A percentile compares a stretch with the other conserved stretches of the same genome.
Conservation (phyloP, 2,329 filamentous ascomycete genomes). For the Clarireedia monteithiana region DNA sequence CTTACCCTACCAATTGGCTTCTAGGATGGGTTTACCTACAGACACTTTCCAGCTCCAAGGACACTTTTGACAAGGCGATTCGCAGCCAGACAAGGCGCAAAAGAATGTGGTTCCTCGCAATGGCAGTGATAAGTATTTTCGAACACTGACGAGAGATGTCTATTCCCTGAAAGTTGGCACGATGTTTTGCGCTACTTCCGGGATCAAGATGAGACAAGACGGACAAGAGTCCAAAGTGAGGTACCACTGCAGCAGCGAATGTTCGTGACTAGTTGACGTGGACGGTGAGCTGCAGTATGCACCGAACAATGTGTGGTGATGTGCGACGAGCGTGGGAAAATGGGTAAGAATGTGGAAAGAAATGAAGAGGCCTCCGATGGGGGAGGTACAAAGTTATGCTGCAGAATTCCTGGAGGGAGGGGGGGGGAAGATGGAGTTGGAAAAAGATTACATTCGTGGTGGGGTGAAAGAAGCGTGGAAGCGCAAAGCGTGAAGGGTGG, state of each 20-base stretch:
- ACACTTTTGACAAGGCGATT: no score
- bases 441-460: constrained; percentile 1
- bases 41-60: neutral
- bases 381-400: constrained; percentile 1
- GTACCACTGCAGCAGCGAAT: constrained; percentile 26
- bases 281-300: constrained; percentile 20
- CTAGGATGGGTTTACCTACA: neutral
- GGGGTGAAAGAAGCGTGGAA: neutral
- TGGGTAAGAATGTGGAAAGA: neutral
- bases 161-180: constrained; percentile 1
- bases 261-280: constrained; percentile 23
- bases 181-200: constrained; percentile 17
- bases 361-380: neutral
- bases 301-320: constrained; percentile 11
- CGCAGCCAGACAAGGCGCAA: neutral
- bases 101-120: neutral
- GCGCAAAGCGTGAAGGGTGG: no score
- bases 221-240: constrained; percentile 20
- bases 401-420: constrained; percentile 1
- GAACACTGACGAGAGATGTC: constrained; percentile 1
- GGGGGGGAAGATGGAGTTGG: neutral
- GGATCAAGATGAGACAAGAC: constrained; percentile 17
- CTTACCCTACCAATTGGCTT: neutral
- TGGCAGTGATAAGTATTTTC: constrained; percentile 3
- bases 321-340: constrained; percentile 18